A percentile compares a stretch with the other conserved stretches of the same genome.
Conservation (phyloP, 768 basidiomycete genomes). For the Dendrothele bispora region DNA sequence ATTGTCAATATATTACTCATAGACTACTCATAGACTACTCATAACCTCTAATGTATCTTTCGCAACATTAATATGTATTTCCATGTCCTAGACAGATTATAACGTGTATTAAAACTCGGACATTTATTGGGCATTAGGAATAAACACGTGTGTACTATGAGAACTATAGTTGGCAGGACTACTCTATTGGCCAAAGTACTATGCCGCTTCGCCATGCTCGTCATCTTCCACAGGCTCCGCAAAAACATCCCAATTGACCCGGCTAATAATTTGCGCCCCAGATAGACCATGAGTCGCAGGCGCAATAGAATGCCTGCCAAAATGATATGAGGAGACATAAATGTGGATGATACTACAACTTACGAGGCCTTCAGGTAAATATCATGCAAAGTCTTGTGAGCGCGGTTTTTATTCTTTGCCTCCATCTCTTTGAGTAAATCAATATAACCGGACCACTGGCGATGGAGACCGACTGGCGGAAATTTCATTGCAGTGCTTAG, state of each 20-base stretch:
- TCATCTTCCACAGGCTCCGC: too few relatives aligned
- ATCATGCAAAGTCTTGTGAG: background rate
- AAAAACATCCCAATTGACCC: background rate
- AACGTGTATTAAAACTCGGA: too few relatives aligned
- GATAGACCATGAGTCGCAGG: background rate
- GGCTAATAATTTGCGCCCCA: background rate
- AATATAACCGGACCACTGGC: background rate
- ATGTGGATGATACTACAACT: background rate
- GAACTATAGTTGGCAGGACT: too few relatives aligned
- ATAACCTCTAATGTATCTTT: too few relatives aligned
- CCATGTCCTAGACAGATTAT: too few relatives aligned
- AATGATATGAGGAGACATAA: background rate
- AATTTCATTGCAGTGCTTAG: background rate
- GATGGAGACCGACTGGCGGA: background rate
- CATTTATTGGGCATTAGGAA: too few relatives aligned
- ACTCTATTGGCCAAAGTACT: too few relatives aligned
- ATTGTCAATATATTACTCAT: too few relatives aligned
- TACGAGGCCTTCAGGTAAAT: conserved; percentile 1
- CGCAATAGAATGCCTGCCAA: background rate
- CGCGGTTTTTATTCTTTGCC: background rate
- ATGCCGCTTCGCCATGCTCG: too few relatives aligned
- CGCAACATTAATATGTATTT: too few relatives aligned
- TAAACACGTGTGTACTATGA: too few relatives aligned
- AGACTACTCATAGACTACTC: too few relatives aligned
- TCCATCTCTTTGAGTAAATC: background rate